Evolutionary conservation across 2,329 filamentous ascomycete species (phyloP).

Genomic region (Xylariaceae sp.): DNA sequence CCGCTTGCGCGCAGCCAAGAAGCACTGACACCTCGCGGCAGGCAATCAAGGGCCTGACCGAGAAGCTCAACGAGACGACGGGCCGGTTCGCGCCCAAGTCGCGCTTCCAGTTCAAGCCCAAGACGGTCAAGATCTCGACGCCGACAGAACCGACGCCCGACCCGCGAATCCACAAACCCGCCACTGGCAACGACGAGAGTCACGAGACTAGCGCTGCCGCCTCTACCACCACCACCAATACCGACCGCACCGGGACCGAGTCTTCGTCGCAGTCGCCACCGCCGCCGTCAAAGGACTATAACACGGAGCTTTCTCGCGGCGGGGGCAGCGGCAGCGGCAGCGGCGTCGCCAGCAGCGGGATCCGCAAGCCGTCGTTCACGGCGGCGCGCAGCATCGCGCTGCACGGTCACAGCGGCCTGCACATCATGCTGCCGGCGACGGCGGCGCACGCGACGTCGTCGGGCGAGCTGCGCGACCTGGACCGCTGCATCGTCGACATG

Average conservation of each 20-base stretch:
- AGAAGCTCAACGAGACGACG: conserved; percentile 66
- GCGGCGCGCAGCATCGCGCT: conserved; percentile 56
- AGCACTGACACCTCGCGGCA: conserved; percentile 26
- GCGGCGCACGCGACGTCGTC: conserved; percentile 65
- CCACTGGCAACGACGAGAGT: conserved; percentile 13
- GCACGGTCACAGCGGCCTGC: conserved; percentile 56
- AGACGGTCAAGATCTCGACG: conserved; percentile 45
- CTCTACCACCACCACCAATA: conserved; percentile 17
- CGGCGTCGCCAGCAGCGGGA: conserved; percentile 20
- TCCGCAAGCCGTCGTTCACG: conserved; percentile 58
- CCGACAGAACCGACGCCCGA: conserved; percentile 29
- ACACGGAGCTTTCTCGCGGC: conserved; percentile 43
- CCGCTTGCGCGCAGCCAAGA: background rate
- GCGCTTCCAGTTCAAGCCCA: conserved; percentile 75
- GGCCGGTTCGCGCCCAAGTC: conserved; percentile 63
- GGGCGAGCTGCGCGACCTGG: conserved; percentile 63
- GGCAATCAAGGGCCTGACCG: conserved; percentile 73
- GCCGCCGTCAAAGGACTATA: conserved; percentile 42
- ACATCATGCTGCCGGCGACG: conserved; percentile 69
- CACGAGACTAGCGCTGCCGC: conserved; percentile 7
- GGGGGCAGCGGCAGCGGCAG: too few species aligned
- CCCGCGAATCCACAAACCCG: conserved; percentile 17
- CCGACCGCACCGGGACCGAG: conserved; percentile 31
- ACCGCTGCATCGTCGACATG: conserved; percentile 72
- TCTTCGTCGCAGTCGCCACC: too few species aligned